These are phyloP conservation scores for Xylaria sp. DNA, from an alignment of 2,329 filamentous ascomycete genomes.

Conservation along the genomic window DNA sequence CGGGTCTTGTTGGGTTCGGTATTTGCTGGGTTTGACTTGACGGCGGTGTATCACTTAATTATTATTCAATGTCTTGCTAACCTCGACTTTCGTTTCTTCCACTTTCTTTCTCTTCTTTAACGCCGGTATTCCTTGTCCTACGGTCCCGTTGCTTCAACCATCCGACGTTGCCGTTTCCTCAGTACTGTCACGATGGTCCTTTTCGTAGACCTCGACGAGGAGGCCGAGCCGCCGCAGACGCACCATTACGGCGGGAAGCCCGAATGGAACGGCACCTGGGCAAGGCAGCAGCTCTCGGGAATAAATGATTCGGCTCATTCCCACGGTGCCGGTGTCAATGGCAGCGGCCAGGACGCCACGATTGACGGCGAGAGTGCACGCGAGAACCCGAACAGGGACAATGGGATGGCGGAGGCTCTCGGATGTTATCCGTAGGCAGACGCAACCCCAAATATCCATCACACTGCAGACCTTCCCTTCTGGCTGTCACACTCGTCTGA, in stretches of 20 bases:
- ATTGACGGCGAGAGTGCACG: slow-evolving; percentile 18
- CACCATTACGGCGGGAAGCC: slow-evolving; percentile 28
- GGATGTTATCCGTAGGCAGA: slow-evolving; percentile 69
- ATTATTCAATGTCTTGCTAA: neutral
- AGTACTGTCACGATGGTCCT: slow-evolving; percentile 34
- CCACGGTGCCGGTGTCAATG: neutral
- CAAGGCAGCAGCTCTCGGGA: slow-evolving; percentile 12
- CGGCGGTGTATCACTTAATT: neutral
- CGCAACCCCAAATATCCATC: slow-evolving; percentile 35
- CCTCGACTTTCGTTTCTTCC: neutral
- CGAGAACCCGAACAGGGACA: slow-evolving; percentile 59
- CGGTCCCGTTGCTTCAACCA: neutral
- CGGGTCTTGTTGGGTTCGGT: neutral
- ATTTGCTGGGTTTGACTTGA: neutral
- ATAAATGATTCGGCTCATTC: slow-evolving; percentile 4
- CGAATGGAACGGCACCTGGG: slow-evolving; percentile 29
- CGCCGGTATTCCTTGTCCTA: neutral
- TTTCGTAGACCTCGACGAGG: slow-evolving; percentile 40
- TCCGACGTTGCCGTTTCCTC: slow-evolving; percentile 2
- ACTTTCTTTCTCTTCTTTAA: neutral
- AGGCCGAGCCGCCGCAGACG: slow-evolving; percentile 32
- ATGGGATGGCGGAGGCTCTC: slow-evolving; percentile 63
- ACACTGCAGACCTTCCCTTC: slow-evolving; percentile 27
- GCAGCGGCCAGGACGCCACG: slow-evolving; percentile 11
- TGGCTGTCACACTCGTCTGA: slow-evolving; percentile 15